Conservation (phyloP, 257 asterid species). For the Solanum pimpinellifolium region DNA sequence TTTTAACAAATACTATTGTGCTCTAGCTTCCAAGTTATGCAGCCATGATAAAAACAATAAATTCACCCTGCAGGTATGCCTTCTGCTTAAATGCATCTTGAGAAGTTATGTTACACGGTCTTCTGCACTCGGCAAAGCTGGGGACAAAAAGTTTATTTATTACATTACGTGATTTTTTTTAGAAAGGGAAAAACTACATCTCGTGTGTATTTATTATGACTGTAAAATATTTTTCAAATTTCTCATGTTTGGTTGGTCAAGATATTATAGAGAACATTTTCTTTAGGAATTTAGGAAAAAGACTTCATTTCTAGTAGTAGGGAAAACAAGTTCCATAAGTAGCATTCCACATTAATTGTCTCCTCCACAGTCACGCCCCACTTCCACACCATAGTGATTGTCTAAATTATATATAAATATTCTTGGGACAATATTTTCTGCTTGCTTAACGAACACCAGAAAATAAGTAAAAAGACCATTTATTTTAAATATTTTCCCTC, state of each 20-base stretch:
- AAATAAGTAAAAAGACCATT: neutral
- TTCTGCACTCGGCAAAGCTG: neutral
- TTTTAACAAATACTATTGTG: slow-evolving; percentile 79
- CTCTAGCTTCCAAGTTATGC: slow-evolving; percentile 83
- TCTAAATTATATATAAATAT: neutral
- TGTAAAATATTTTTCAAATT: neutral
- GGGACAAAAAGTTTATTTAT: neutral
- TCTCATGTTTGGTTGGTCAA: neutral
- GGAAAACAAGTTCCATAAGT: neutral
- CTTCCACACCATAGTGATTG: neutral
- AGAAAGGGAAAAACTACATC: neutral
- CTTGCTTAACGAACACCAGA: neutral
- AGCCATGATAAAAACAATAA: slow-evolving; percentile 85
- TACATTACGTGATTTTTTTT: neutral
- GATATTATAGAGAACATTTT: neutral
- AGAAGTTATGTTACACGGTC: neutral
- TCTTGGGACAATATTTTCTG: neutral
- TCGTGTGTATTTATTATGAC: neutral
- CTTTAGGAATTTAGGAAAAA: neutral
- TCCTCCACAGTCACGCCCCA: neutral
- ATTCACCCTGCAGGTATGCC: slow-evolving; percentile 80
- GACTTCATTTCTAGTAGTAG: neutral
- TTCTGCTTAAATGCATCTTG: slow-evolving; percentile 2
- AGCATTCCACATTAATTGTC: neutral
- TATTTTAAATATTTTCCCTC: neutral